Evolutionary conservation across 2,329 filamentous ascomycete genomes (phyloP).

Genomic region (Clathrospora elynae): DNA sequence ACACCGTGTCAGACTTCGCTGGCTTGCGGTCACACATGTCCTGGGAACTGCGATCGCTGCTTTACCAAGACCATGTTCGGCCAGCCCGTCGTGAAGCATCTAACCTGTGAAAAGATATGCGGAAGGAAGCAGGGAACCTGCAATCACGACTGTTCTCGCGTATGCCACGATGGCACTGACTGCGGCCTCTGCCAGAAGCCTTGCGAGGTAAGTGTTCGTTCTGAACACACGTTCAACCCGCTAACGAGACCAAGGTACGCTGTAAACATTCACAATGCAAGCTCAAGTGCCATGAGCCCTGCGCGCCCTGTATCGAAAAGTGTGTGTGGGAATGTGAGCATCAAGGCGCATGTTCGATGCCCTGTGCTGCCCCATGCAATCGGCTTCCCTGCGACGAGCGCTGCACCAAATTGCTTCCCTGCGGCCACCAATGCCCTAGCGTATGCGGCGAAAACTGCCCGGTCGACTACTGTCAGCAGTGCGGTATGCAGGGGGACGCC

Average conservation of each 20-base stretch:
- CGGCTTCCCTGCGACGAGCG: constrained; percentile 38
- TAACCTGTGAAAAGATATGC: constrained; percentile 29
- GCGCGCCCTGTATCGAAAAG: constrained; percentile 40
- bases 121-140: constrained; percentile 37
- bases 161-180: constrained; percentile 34
- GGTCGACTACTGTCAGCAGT: constrained; percentile 29
- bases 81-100: constrained; percentile 13
- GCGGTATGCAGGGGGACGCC: constrained; percentile 22
- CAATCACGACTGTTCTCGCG: constrained; percentile 32
- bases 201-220: constrained; percentile 29
- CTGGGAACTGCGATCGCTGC: constrained; percentile 57
- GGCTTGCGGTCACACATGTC: constrained; percentile 65
- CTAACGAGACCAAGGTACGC: constrained; percentile 22
- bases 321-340: constrained; percentile 47
- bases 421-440: constrained; percentile 42
- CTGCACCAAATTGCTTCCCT: constrained; percentile 33
- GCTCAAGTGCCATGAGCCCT: constrained; percentile 39
- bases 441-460: constrained; percentile 41
- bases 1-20: constrained; percentile 54
- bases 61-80: constrained; percentile 41
- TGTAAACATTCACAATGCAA: constrained; percentile 38
- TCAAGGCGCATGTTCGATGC: constrained; percentile 40
- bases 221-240: background rate
- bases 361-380: constrained; percentile 43
- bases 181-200: constrained; percentile 29